phyloP scores from a whole-genome alignment of 2,329 filamentous ascomycete species.

The Pseudogymnoascus sp. region DNA sequence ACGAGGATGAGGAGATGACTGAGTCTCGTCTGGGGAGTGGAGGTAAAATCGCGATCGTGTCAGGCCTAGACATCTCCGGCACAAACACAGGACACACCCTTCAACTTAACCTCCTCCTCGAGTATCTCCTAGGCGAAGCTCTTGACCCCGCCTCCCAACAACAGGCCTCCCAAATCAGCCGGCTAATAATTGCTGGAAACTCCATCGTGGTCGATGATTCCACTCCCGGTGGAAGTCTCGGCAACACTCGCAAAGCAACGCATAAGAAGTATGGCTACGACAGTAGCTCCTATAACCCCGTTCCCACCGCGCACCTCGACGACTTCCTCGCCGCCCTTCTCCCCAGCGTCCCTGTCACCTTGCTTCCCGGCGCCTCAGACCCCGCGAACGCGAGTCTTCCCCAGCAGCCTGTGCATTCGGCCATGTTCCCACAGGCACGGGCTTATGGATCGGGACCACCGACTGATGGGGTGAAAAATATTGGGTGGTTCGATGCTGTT shows the following conservation, averaged over 20 bases:
- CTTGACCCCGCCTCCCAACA: slow-evolving; percentile 53
- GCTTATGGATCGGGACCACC: slow-evolving; percentile 50
- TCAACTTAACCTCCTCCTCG: slow-evolving; percentile 68
- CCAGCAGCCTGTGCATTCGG: slow-evolving; percentile 86
- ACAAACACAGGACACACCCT: slow-evolving; percentile 65
- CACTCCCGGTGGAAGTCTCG: slow-evolving; percentile 24
- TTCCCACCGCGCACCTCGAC: slow-evolving; percentile 78
- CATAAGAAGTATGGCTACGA: slow-evolving; percentile 94
- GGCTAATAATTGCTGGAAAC: slow-evolving; percentile 87
- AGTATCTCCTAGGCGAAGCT: slow-evolving; percentile 82
- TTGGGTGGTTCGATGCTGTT: slow-evolving; percentile 76
- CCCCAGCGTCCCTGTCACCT: slow-evolving; percentile 77
- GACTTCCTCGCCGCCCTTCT: slow-evolving; percentile 73
- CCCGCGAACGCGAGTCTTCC: slow-evolving; percentile 85
- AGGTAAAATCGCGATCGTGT: slow-evolving; percentile 73
- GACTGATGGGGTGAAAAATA: slow-evolving; percentile 29
- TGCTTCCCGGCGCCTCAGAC: slow-evolving; percentile 77
- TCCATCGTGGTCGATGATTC: slow-evolving; percentile 48
- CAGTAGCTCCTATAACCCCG: slow-evolving; percentile 75
- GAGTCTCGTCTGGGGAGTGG: slow-evolving; percentile 33
- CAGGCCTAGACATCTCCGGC: slow-evolving; percentile 77
- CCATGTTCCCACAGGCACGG: slow-evolving; percentile 76
- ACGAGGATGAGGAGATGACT: slow-evolving; percentile 53
- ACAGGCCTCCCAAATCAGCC: slow-evolving; percentile 61
- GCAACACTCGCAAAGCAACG: slow-evolving; percentile 30